Evolutionary conservation across 139 green algal genomes (phyloP).

Genomic region (Tetradesmus lagerheimii): DNA sequence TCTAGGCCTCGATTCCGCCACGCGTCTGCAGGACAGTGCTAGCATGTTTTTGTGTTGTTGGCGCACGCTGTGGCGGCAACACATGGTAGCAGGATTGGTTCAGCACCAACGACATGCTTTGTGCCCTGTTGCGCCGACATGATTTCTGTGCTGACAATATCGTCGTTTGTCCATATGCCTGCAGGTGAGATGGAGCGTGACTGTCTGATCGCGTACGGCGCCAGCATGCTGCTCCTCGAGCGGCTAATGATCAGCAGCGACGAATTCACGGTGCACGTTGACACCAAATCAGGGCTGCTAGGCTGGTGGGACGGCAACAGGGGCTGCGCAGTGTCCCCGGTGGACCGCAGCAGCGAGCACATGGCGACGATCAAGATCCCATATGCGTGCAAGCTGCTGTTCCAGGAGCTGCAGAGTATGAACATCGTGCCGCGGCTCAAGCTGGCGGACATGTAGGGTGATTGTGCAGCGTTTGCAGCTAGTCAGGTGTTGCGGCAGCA

Average conservation of each 20-base stretch:
- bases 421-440: conserved; percentile 70
- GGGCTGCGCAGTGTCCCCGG: conserved; percentile 72
- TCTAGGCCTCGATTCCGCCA: no score
- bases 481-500: no score
- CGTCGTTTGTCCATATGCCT: background rate
- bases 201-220: conserved; percentile 93
- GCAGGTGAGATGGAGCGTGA: conserved; percentile 97
- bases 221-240: conserved; percentile 95
- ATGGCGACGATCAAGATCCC: conserved; percentile 81
- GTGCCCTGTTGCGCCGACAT: no score
- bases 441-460: conserved; percentile 50
- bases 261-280: conserved; percentile 96
- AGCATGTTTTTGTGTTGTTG: no score
- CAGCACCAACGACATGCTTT: no score
- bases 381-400: conserved; percentile 97
- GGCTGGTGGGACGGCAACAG: conserved; percentile 89
- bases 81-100: no score
- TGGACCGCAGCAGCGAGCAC: conserved; percentile 59
- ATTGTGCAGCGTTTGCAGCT: no score
- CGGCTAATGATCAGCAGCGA: conserved; percentile 98
- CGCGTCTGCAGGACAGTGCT: no score
- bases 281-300: conserved; percentile 94
- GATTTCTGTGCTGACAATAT: background rate
- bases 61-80: no score
- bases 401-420: conserved; percentile 96